These are phyloP conservation scores for Phyllosticta capitalensis DNA, from an alignment of 2,329 filamentous ascomycete species.

Conservation along the genomic window DNA sequence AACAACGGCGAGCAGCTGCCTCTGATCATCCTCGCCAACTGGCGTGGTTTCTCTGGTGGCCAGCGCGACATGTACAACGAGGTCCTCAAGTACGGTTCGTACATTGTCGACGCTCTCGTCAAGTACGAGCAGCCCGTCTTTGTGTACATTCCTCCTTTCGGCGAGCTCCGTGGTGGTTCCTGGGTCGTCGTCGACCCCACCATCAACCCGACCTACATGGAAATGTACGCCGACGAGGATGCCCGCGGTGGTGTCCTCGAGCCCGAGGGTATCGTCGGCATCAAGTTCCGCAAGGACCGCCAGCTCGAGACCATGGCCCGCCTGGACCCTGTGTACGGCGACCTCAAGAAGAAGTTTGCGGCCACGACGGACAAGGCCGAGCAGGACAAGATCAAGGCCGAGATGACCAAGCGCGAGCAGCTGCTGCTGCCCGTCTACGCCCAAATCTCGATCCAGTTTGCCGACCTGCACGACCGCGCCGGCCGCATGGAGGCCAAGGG, in stretches of 20 bases:
- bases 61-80: slow-evolving; percentile 99
- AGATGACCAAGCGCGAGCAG: slow-evolving; percentile 80
- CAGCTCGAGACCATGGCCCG: slow-evolving; percentile 97
- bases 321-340: slow-evolving; percentile 72
- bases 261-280: slow-evolving; percentile 94
- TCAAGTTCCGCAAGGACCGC: slow-evolving; percentile 97
- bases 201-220: slow-evolving; percentile 94
- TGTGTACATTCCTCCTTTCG: slow-evolving; percentile 94
- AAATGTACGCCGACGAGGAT: slow-evolving; percentile 98
- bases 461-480: slow-evolving; percentile 91
- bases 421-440: slow-evolving; percentile 84
- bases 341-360: slow-evolving; percentile 69
- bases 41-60: slow-evolving; percentile 99
- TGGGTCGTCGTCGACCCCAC: slow-evolving; percentile 99
- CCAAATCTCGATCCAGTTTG: slow-evolving; percentile 94
- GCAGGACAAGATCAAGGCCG: slow-evolving; percentile 66
- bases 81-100: slow-evolving; percentile 97
- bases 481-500: slow-evolving; percentile 98
- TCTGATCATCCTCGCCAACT: slow-evolving; percentile 98
- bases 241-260: slow-evolving; percentile 94
- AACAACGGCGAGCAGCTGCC: slow-evolving; percentile 98
- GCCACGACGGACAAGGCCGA: slow-evolving; percentile 61
- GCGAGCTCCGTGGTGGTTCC: slow-evolving; percentile 95
- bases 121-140: slow-evolving; percentile 99
- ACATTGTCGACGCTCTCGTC: slow-evolving; percentile 96